Percentiles rank a stretch among this genome's conserved stretches.
phyloP scores from a whole-genome alignment of 2,329 filamentous ascomycete species.

The Fusarium mangiferae region DNA sequence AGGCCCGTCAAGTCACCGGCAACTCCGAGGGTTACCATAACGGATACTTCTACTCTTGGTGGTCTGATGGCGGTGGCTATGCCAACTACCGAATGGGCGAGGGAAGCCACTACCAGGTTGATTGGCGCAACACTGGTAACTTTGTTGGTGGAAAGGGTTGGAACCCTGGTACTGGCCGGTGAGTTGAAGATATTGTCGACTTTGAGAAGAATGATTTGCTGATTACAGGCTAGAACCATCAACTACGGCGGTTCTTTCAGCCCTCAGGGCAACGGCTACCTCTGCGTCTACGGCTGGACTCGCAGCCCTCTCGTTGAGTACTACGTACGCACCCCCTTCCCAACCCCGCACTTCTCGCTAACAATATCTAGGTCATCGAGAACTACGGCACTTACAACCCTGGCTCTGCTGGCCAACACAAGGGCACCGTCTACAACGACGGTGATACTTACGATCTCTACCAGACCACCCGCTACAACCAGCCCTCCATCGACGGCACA shows the following conservation, averaged over 20 bases:
- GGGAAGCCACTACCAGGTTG: slow-evolving; percentile 2
- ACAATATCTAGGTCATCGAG: neutral
- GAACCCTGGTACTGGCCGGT: slow-evolving; percentile 23
- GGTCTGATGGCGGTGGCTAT: slow-evolving; percentile 13
- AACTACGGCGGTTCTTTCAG: slow-evolving; percentile 16
- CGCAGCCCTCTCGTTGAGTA: slow-evolving; percentile 15
- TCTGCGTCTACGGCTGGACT: slow-evolving; percentile 15
- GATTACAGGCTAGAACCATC: neutral
- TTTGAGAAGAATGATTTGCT: neutral
- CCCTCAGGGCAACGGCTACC: slow-evolving; percentile 17
- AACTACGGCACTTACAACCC: slow-evolving; percentile 10
- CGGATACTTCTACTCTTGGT: slow-evolving; percentile 27
- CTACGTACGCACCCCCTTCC: neutral
- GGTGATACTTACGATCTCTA: slow-evolving; percentile 18
- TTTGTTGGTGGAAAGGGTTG: slow-evolving; percentile 22
- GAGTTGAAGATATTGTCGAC: neutral
- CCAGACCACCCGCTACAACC: neutral
- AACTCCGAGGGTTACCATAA: slow-evolving; percentile 12
- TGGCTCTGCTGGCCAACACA: neutral
- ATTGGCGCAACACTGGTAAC: slow-evolving; percentile 22
- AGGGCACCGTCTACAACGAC: slow-evolving; percentile 14
- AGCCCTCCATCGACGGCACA: neutral
- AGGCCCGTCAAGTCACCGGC: slow-evolving; percentile 7
- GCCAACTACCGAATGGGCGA: slow-evolving; percentile 5
- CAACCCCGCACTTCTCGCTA: too few relatives aligned